Base-by-base conservation (phyloP, 768 basidiomycete genomes). In the Kwoniella dendrophila region DNA sequence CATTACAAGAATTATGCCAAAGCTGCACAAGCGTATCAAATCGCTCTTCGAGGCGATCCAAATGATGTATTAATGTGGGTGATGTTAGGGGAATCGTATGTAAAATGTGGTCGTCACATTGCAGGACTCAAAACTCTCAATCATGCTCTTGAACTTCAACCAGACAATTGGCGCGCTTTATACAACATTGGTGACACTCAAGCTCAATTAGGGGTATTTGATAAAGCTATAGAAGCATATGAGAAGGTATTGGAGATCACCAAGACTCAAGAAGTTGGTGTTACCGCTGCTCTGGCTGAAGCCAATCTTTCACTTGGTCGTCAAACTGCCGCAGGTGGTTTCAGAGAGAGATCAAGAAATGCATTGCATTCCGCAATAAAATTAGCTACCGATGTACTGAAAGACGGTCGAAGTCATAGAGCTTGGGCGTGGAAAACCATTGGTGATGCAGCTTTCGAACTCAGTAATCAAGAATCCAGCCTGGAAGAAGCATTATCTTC, bases 41-140 rank as follows among this genome's bases (percentile, higher is more conserved):
- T 92, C n/a, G 87, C 90, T 0, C 83, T 96, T 4, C 84, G 92
- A 18, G 88, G 88, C 6, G 85, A 90, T 22, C 83, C 86, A 1
- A 85, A 87, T 2, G 92, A 98, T 78, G 83, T 85, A 12, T 76
- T 86, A 16, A 85, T 88, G n/a, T 98, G 95, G 96, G 82, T 92
- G 14, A 85, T 90, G 36, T 83, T 99, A 2, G 94, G 94, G 1
- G 92, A 96, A 78, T 90, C 92, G 0, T 98, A 99, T 69, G 86
- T 85, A 68, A 88, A 85, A 72, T 88, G 90, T 11, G 95, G 96
- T 50, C 86, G 92, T 33, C 89, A 92, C 68, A 86, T 86, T 18
- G 94, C 96, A 16, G 90, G 92, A 0, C 78, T 96, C 62, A 98
- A 95, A 77, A 89, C 94, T 0, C 85, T 98, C 20, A 80, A 82